Evolutionary conservation across 192 early-diverging fungal genomes (phyloP).

Genomic region (Phlyctochytrium planicorne): DNA sequence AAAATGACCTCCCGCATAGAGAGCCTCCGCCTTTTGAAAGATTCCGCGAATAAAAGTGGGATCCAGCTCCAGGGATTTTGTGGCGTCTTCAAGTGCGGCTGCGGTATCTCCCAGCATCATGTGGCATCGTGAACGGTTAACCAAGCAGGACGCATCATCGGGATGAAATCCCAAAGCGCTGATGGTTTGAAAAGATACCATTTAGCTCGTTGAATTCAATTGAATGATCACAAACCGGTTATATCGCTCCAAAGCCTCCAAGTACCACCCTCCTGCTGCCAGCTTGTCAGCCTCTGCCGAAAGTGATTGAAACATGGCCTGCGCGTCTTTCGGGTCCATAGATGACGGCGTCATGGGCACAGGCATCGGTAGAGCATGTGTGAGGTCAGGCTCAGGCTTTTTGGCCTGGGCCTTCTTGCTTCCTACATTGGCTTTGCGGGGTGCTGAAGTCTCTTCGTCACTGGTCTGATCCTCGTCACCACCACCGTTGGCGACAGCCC

Average conservation of each 20-base stretch:
- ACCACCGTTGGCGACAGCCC: no score
- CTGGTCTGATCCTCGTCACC: no score
- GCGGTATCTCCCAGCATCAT: slow-evolving; percentile 40
- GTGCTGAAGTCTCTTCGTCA: no score
- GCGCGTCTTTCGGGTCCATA: slow-evolving; percentile 29
- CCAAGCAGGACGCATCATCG: slow-evolving; percentile 36
- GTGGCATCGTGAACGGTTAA: slow-evolving; percentile 40
- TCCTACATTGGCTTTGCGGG: no score
- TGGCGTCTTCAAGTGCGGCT: slow-evolving; percentile 38
- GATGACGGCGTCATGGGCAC: not conserved
- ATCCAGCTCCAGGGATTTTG: slow-evolving; percentile 27
- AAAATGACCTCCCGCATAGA: slow-evolving; percentile 47
- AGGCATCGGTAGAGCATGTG: no score
- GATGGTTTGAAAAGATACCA: not conserved
- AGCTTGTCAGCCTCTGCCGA: slow-evolving; percentile 36
- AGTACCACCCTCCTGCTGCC: slow-evolving; percentile 22
- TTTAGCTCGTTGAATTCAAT: not conserved
- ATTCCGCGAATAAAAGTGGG: slow-evolving; percentile 37
- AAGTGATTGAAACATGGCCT: slow-evolving; percentile 26
- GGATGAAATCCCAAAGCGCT: slow-evolving; percentile 30
- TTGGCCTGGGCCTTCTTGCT: no score
- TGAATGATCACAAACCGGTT: slow-evolving; percentile 8
- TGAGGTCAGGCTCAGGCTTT: no score
- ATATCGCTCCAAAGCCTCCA: slow-evolving; percentile 33
- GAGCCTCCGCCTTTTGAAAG: slow-evolving; percentile 50